Evolutionary conservation across 2,329 filamentous ascomycete species (phyloP).

Genomic region (Pseudopithomyces maydicus): DNA sequence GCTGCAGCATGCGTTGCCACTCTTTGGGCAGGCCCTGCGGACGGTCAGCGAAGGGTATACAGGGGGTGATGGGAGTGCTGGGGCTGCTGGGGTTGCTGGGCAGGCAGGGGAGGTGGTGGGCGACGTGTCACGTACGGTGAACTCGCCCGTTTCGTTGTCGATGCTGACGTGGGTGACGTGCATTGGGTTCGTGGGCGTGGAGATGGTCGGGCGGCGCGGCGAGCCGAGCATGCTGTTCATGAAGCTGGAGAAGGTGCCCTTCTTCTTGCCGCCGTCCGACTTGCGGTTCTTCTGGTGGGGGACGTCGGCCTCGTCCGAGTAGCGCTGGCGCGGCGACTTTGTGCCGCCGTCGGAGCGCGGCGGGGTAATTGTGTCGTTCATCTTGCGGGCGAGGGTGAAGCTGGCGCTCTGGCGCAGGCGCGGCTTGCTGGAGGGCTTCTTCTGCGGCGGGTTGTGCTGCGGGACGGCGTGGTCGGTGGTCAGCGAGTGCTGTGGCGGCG

Average conservation of each 20-base stretch:
- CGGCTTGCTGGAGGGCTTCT: slow-evolving; percentile 28
- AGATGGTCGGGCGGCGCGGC: slow-evolving; percentile 89
- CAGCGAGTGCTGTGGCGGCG: slow-evolving; percentile 35
- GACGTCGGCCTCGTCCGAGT: slow-evolving; percentile 43
- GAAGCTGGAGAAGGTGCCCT: slow-evolving; percentile 47
- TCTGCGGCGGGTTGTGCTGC: slow-evolving; percentile 29
- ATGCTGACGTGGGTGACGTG: slow-evolving; percentile 98
- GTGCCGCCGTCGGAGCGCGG: slow-evolving; percentile 37
- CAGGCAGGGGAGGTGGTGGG: no score
- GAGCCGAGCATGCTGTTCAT: slow-evolving; percentile 57
- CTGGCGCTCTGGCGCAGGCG: slow-evolving; percentile 49
- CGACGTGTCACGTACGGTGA: slow-evolving; percentile 68
- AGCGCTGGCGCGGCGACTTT: slow-evolving; percentile 46
- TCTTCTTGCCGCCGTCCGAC: slow-evolving; percentile 46
- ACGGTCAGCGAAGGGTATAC: slow-evolving; percentile 15
- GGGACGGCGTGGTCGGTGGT: slow-evolving; percentile 31
- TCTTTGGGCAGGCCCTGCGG: slow-evolving; percentile 88
- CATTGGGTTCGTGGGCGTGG: slow-evolving; percentile 95
- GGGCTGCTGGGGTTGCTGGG: background rate
- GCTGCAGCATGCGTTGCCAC: slow-evolving; percentile 94
- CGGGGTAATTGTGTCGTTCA: slow-evolving; percentile 46
- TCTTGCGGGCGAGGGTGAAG: slow-evolving; percentile 50
- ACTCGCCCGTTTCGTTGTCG: slow-evolving; percentile 94
- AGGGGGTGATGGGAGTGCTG: background rate
- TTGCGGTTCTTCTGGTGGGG: slow-evolving; percentile 33